These are phyloP conservation scores for Erysiphe pulchra DNA, from an alignment of 2,329 filamentous ascomycete genomes.

Conservation along the genomic window DNA sequence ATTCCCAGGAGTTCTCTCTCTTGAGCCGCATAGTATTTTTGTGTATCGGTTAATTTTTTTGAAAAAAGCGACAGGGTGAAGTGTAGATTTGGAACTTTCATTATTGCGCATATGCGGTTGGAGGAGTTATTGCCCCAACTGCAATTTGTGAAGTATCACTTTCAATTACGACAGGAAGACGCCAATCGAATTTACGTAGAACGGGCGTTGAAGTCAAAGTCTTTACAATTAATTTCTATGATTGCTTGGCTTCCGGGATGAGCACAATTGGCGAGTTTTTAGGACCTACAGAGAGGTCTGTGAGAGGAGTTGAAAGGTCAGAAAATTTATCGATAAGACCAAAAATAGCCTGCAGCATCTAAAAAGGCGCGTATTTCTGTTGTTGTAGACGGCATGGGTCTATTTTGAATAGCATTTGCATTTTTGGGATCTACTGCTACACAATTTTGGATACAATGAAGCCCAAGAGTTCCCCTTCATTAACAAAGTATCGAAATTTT, in stretches of 20 bases:
- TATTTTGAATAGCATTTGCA: neutral
- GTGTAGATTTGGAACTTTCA: too few species aligned
- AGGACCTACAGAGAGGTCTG: neutral
- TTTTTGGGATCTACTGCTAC: too few species aligned
- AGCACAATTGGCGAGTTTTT: neutral
- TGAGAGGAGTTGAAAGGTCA: neutral
- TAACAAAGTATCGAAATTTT: too few species aligned
- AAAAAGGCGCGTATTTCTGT: neutral
- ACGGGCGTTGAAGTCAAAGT: neutral
- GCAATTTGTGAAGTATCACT: neutral
- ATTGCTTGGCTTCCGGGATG: neutral
- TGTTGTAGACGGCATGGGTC: neutral
- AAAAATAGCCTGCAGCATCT: neutral
- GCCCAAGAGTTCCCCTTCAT: too few species aligned
- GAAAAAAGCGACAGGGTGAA: too few species aligned
- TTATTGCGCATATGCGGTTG: neutral
- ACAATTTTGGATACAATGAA: too few species aligned
- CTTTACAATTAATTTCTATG: neutral
- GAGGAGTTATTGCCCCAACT: neutral
- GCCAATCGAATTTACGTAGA: neutral
- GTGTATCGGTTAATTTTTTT: too few species aligned
- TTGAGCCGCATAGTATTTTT: too few species aligned
- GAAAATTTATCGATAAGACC: neutral
- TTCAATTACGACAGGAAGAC: neutral
- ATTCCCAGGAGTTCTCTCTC: too few species aligned